Base-by-base conservation (phyloP, 208 protist genomes). In the Vickermania ingenoplastis region DNA sequence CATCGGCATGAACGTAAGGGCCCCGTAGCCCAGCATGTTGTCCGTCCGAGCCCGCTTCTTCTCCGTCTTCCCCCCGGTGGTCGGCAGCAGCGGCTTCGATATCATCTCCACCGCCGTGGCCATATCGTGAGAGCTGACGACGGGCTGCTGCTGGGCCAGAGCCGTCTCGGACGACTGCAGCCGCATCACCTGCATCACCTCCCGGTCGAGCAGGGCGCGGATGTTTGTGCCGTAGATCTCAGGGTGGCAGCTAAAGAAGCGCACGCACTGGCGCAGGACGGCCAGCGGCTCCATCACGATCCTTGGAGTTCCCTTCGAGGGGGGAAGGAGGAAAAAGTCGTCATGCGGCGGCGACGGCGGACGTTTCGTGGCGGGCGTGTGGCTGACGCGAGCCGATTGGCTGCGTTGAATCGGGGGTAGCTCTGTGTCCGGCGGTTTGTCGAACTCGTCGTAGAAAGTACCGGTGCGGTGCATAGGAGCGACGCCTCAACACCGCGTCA, bases 101-200 rank as follows among this genome's bases (percentile, higher is more conserved):
- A 45, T 7, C 36, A 45, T 55, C 7, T 14, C 23, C 29, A 41
- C 11, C 5, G 26, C 25, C 7, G 29, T 41, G 14, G n/a, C 13
- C 17, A 26, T 24, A 11, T 14, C 54, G 29, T 14, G n/a, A 4
- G 17, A 26, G 54, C 24, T 59, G 5, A 27, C 24, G 29, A 73
- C 59, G 14, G 41, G 53, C 13, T 52, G 48, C 14, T 65, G 30
- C 0, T 27, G 36, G 2, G 81, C 45, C 1, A 93, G 61, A 2
- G 86, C 57, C 36, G 73, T 58, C 67, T 93, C 83, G 1, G 86
- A 82, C 1, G 81, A 78, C 36, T 91, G 83, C 3, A 90, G 62
- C n/a, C 79, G 83, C 72, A 90, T 70, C 25, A 91, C 86, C 65
- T 89, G 73, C 67, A 83, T 73, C 4, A 86, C 59, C 63, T 94